phyloP scores from a whole-genome alignment of 495 filamentous ascomycete genomes.

The Friedmanniomyces simplex region DNA sequence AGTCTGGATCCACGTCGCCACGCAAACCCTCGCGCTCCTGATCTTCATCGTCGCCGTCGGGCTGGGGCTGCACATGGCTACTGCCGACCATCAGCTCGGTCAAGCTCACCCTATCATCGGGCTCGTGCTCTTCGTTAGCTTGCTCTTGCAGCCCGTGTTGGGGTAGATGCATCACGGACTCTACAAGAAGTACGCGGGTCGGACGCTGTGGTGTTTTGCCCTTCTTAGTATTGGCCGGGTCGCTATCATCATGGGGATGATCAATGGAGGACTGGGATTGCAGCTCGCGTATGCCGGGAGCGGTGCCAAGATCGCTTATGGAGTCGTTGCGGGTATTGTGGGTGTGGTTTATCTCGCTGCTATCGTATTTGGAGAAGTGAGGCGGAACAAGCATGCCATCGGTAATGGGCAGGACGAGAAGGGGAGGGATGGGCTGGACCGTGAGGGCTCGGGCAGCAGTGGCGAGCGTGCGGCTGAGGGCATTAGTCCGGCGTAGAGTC shows the following conservation, averaged over 20 bases:
- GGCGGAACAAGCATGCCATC: too few relatives aligned
- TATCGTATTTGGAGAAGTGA: constrained; percentile 16
- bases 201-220: constrained; percentile 26
- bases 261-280: constrained; percentile 28
- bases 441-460: background rate
- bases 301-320: constrained; percentile 10
- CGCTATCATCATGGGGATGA: constrained; percentile 25
- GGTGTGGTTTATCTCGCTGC: constrained; percentile 15
- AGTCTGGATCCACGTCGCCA: constrained; percentile 20
- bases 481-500: too few relatives aligned
- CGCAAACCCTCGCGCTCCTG: constrained; percentile 20
- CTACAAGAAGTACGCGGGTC: constrained; percentile 27
- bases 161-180: constrained; percentile 27
- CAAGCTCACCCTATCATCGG: constrained; percentile 30
- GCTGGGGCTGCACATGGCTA: constrained; percentile 19
- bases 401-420: background rate
- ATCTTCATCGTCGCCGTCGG: constrained; percentile 21
- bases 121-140: constrained; percentile 27
- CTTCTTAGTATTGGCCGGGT: constrained; percentile 28
- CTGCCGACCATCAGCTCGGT: constrained; percentile 8
- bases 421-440: background rate
- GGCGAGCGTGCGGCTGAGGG: background rate
- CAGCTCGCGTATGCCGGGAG: constrained; percentile 10
- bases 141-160: constrained; percentile 31
- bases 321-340: constrained; percentile 20